Evolutionary conservation across 2,329 filamentous ascomycete species (phyloP), one percentile per base, ranked within the genome.

Genomic region (Alternaria rosae): DNA sequence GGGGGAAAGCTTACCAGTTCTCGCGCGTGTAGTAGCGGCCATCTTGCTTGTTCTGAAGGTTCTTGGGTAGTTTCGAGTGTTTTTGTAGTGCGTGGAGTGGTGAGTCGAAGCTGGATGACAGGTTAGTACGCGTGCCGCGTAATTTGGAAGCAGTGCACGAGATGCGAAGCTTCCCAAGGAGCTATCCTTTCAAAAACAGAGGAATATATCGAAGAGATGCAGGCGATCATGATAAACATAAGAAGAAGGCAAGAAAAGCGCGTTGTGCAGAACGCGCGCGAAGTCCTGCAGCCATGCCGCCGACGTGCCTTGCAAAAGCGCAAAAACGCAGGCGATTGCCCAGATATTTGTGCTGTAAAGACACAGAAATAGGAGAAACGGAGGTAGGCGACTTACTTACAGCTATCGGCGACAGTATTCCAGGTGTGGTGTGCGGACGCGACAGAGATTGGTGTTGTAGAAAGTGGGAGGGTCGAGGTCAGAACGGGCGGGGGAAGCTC

Each of bases 21-120:
- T 57, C 26, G 85, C 86, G 75, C 73, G 72, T 7, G 72, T 76
- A 43, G 66, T 70, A 32, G 69, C 68, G 44, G 66, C 63, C 73
- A 74, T 50, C 4, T 59, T 54, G 21, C 8, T 54, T n/a, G 5
- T 38, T 30, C 17, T 25, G 10, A 21, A 38, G 23, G n/a, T 20
- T 28, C 21, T 35, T 15, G 13, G n/a, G 30, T 51, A 25, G 20
- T 51, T 21, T 35, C 21, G 7, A 32, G 23, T 28, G 25, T 12
- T 42, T 52, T 4, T 54, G 42, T 51, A 44, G 35, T 57, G 50
- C 41, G 54, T 43, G 47, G 23, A 35, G 43, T 30, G 35, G 17
- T 51, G 35, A 55, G 28, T 55, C 47, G 52, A 23, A 41, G 30
- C 54, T 43, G 41, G 3, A 26, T 47, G 44, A 32, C 43, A 41